A percentile compares a stretch with the other conserved stretches of the same genome.
These are phyloP conservation scores for Pachysandra terminalis DNA, from an alignment of 164 flowering plant species.

Conservation along the genomic window DNA sequence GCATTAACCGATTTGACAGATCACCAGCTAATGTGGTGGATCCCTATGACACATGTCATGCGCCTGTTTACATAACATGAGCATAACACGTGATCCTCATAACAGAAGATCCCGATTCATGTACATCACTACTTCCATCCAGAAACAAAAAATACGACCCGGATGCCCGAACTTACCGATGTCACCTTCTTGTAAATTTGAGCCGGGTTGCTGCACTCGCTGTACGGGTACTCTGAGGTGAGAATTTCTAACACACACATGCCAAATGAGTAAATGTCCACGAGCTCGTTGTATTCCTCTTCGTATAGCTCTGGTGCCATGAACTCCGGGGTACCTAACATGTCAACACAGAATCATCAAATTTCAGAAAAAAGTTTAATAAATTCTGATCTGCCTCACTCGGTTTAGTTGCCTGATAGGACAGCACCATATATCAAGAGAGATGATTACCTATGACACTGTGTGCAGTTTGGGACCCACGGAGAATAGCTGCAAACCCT, in stretches of 20 bases:
- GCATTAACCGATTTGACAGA: too few relatives aligned
- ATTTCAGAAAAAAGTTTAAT: too few relatives aligned
- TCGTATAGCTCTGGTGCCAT: constrained; percentile 97
- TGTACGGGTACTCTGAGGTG: constrained; percentile 79
- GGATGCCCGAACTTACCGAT: constrained; percentile 36
- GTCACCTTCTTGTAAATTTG: constrained; percentile 98
- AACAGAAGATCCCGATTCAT: too few relatives aligned
- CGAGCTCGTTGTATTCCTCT: constrained; percentile 83
- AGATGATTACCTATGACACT: constrained; percentile 66
- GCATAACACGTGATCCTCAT: too few relatives aligned
- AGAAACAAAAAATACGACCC: background rate
- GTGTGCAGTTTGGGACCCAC: constrained; percentile 65
- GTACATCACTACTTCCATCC: too few relatives aligned
- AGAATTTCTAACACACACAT: constrained; percentile 94
- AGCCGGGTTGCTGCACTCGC: constrained; percentile 86
- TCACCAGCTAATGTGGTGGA: too few relatives aligned
- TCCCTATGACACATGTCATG: too few relatives aligned
- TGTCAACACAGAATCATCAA: background rate
- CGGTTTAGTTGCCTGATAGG: too few relatives aligned
- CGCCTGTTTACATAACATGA: too few relatives aligned
- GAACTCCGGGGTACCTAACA: constrained; percentile 88
- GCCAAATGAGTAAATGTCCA: constrained; percentile 89
- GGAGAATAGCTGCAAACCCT: constrained; percentile 83
- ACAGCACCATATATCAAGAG: background rate
- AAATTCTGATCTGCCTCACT: too few relatives aligned